Percentiles rank a stretch among this genome's conserved stretches.
These are phyloP conservation scores for Calendula officinalis DNA, from an alignment of 129 eudicot species.

Conservation along the genomic window DNA sequence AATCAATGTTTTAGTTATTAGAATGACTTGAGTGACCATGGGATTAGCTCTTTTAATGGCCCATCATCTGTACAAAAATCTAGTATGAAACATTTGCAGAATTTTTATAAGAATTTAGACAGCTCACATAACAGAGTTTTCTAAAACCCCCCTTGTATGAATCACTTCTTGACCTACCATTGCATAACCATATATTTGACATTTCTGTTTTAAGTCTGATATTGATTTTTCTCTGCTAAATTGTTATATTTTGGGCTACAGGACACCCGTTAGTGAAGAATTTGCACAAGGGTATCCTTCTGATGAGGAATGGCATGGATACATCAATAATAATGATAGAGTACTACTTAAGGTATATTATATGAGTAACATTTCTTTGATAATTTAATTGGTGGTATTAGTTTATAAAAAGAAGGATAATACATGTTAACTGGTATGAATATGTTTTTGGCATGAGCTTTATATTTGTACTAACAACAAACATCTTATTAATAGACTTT, in stretches of 20 bases:
- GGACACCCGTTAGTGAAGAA: slow-evolving; percentile 69
- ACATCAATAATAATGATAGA: slow-evolving; percentile 81
- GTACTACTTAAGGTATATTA: slow-evolving; percentile 78
- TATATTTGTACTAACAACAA: neutral
- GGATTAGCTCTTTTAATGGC: slow-evolving; percentile 6
- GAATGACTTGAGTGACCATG: neutral
- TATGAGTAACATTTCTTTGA: too few relatives aligned
- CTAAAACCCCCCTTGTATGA: neutral
- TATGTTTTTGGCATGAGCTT: neutral
- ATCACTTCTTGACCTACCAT: neutral
- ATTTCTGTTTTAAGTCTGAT: neutral
- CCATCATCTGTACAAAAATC: neutral
- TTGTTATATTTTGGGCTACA: slow-evolving; percentile 31
- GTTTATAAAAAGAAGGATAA: neutral
- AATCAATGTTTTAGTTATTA: neutral
- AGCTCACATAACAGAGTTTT: too few relatives aligned
- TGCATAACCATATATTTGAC: neutral
- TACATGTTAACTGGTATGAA: neutral
- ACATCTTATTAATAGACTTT: neutral
- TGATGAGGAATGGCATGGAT: slow-evolving; percentile 94
- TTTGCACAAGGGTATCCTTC: slow-evolving; percentile 91
- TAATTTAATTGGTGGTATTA: neutral
- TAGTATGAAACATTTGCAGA: neutral
- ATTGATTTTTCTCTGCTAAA: neutral
- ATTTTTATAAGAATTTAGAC: neutral